Evolutionary conservation across 192 early-diverging fungal genomes (phyloP).

Genomic region (Coemansia sp.): DNA sequence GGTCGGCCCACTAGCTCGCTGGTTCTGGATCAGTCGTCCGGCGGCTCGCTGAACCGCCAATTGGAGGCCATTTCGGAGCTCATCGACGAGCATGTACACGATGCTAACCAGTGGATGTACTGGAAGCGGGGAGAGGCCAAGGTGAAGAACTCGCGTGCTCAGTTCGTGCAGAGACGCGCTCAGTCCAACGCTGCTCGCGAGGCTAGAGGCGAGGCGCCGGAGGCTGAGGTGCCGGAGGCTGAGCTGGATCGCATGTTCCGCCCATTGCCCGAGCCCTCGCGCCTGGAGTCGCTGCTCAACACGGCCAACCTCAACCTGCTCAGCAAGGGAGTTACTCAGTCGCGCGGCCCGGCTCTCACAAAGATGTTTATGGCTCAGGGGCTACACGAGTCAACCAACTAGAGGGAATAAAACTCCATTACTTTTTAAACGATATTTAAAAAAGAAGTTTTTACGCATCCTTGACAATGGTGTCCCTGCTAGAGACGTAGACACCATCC

Average conservation of each 20-base stretch:
- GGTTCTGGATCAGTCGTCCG: constrained; percentile 61
- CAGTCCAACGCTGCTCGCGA: constrained; percentile 72
- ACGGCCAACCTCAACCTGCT: constrained; percentile 90
- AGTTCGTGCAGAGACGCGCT: constrained; percentile 60
- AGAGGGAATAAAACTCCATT: background rate
- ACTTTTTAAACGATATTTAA: background rate
- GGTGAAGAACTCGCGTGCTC: constrained; percentile 78
- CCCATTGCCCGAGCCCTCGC: constrained; percentile 80
- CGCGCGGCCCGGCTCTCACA: constrained; percentile 89
- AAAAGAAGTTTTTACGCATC: constrained; percentile 29
- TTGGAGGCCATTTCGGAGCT: constrained; percentile 85
- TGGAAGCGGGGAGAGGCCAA: constrained; percentile 91
- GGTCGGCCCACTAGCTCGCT: constrained; percentile 64
- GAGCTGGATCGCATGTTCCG: constrained; percentile 62
- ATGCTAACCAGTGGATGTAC: constrained; percentile 88
- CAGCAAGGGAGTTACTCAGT: constrained; percentile 89
- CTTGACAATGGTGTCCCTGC: constrained; percentile 70
- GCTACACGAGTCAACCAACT: constrained; percentile 59
- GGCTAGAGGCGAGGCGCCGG: constrained; percentile 62
- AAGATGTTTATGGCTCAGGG: constrained; percentile 84
- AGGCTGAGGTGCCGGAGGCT: constrained; percentile 73
- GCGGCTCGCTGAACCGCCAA: constrained; percentile 30
- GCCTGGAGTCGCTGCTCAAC: constrained; percentile 86
- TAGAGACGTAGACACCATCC: constrained; percentile 96
- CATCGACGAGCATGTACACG: constrained; percentile 87